These are phyloP conservation scores for Magnusiomyces ingens DNA, from an alignment of 1,139 yeast species.

Conservation along the genomic window DNA sequence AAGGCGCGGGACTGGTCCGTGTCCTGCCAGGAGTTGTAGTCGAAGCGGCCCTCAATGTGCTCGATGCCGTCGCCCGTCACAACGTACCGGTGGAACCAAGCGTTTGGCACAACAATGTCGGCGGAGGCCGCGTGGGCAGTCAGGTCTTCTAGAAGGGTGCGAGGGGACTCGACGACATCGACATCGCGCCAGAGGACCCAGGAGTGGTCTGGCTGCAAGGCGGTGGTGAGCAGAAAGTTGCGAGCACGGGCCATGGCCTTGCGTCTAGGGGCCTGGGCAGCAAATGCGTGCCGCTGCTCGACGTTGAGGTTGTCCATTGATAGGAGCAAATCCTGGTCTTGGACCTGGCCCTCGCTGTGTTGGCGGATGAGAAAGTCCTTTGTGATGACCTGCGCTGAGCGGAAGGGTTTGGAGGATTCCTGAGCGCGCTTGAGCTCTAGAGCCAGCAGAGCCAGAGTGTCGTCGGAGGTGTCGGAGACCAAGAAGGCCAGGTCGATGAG, in stretches of 20 bases:
- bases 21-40: slow-evolving; percentile 87
- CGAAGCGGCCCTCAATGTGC: slow-evolving; percentile 78
- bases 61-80: slow-evolving; percentile 77
- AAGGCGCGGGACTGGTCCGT: slow-evolving; percentile 74
- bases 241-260: slow-evolving; percentile 69
- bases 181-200: slow-evolving; percentile 82
- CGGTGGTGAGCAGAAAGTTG: slow-evolving; percentile 59
- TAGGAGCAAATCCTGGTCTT: slow-evolving; percentile 60
- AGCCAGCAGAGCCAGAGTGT: slow-evolving; percentile 47
- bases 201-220: slow-evolving; percentile 59
- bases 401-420: slow-evolving; percentile 55
- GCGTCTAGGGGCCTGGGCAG: slow-evolving; percentile 67
- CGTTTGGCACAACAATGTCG: slow-evolving; percentile 76
- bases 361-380: slow-evolving; percentile 75
- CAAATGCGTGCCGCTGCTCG: slow-evolving; percentile 67
- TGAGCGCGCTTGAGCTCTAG: slow-evolving; percentile 44
- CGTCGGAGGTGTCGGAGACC: slow-evolving; percentile 63
- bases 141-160: slow-evolving; percentile 54
- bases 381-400: slow-evolving; percentile 48
- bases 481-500: slow-evolving; percentile 58
- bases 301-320: slow-evolving; percentile 55
- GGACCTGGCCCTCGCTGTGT: slow-evolving; percentile 68
- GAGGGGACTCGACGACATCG: slow-evolving; percentile 59
- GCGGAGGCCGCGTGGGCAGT: slow-evolving; percentile 59
- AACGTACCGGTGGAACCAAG: slow-evolving; percentile 87